These are phyloP conservation scores for Gloeostereum incarnatum DNA, from an alignment of 768 basidiomycete species.

Conservation along the genomic window DNA sequence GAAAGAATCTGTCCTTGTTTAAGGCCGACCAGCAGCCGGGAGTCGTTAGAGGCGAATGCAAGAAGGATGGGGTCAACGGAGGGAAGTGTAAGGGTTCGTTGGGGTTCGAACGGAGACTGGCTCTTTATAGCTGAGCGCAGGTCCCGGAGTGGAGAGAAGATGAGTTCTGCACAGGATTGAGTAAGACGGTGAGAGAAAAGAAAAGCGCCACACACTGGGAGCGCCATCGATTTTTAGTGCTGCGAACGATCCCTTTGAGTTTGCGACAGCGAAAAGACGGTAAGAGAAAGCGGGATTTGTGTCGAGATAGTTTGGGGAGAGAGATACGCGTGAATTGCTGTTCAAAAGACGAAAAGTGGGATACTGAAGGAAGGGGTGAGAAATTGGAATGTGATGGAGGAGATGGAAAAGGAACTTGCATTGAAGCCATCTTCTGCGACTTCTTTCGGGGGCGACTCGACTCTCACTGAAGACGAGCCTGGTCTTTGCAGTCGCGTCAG, in stretches of 20 bases:
- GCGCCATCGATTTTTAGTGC: slow-evolving; percentile 34
- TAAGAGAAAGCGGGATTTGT: slow-evolving; percentile 31
- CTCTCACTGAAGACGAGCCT: slow-evolving; percentile 22
- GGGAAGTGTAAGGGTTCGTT: slow-evolving; percentile 36
- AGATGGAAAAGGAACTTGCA: slow-evolving; percentile 19
- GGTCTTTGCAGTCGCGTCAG: slow-evolving; percentile 29
- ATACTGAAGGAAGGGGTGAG: slow-evolving; percentile 22
- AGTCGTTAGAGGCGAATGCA: slow-evolving; percentile 48
- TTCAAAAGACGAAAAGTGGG: slow-evolving; percentile 40
- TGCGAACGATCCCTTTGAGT: slow-evolving; percentile 61
- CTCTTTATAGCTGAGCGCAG: slow-evolving; percentile 46
- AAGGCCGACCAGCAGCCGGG: slow-evolving; percentile 50
- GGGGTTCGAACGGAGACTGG: slow-evolving; percentile 37
- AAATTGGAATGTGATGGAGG: slow-evolving; percentile 3
- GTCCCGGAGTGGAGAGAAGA: slow-evolving; percentile 50
- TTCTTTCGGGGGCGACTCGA: slow-evolving; percentile 27
- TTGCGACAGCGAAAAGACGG: slow-evolving; percentile 49
- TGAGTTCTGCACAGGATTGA: slow-evolving; percentile 32
- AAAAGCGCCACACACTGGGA: slow-evolving; percentile 22
- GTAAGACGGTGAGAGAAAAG: slow-evolving; percentile 2
- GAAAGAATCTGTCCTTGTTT: slow-evolving; percentile 50
- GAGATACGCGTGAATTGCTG: slow-evolving; percentile 54
- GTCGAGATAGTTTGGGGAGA: slow-evolving; percentile 45
- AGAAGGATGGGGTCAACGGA: slow-evolving; percentile 42
- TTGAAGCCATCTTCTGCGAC: slow-evolving; percentile 35